Conservation (phyloP, 331 rosid genomes). For the Pyrus hybrid region DNA sequence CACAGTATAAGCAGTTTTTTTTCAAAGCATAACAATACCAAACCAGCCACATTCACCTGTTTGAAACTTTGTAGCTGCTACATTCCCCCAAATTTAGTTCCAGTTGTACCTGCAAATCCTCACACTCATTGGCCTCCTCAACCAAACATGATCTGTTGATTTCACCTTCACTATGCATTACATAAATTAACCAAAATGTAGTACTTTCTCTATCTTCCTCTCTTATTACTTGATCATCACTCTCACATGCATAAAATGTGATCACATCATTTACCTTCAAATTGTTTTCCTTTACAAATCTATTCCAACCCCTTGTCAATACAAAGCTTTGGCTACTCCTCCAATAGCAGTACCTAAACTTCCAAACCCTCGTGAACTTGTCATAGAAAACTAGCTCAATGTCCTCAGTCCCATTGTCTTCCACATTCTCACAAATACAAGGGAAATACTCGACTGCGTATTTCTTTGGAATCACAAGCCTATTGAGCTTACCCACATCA, state of each 20-base stretch:
- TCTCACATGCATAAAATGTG: constrained; percentile 45
- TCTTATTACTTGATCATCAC: constrained; percentile 4
- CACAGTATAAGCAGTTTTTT: too few species aligned
- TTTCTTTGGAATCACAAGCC: constrained; percentile 42
- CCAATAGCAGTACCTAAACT: constrained; percentile 49
- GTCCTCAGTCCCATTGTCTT: constrained; percentile 25
- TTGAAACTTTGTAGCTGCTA: constrained; percentile 5
- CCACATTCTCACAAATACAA: constrained; percentile 15
- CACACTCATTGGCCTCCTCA: background rate
- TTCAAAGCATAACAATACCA: too few species aligned
- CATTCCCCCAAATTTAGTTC: constrained; percentile 14
- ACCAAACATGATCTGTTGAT: constrained; percentile 12
- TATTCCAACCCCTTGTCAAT: constrained; percentile 55
- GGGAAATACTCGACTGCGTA: constrained; percentile 42
- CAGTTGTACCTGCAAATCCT: background rate
- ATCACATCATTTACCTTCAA: constrained; percentile 31
- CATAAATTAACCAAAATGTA: constrained; percentile 53
- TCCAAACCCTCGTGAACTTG: constrained; percentile 35
- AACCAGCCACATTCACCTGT: background rate
- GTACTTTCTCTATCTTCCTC: constrained; percentile 6
- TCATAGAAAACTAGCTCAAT: constrained; percentile 37
- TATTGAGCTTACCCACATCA: constrained; percentile 47
- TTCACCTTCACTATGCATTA: constrained; percentile 20
- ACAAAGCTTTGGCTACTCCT: constrained; percentile 50
- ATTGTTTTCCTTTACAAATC: constrained; percentile 41